phyloP scores from a whole-genome alignment of 2,329 filamentous ascomycete species.

The Penicillium sumatraense region DNA sequence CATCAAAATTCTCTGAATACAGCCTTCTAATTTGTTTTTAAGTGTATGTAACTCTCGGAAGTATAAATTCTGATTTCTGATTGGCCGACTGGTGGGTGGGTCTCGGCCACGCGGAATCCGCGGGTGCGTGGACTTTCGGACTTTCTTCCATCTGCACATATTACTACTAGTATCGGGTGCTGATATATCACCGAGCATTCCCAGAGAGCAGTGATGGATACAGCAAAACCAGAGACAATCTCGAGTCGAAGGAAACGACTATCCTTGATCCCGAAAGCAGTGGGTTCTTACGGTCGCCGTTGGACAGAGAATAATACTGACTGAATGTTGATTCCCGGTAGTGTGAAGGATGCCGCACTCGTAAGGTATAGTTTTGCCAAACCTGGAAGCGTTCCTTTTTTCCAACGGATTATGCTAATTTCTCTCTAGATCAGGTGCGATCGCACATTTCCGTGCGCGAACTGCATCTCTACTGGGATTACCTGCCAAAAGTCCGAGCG shows the following conservation, averaged over 20 bases:
- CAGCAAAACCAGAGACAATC: constrained; percentile 15
- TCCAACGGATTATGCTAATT: neutral
- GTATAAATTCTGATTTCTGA: no score
- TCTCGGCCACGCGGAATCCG: neutral
- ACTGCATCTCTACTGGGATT: constrained; percentile 19
- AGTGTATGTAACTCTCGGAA: no score
- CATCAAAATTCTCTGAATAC: no score
- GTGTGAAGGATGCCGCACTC: constrained; percentile 27
- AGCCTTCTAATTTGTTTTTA: no score
- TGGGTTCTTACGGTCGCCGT: constrained; percentile 2
- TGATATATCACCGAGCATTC: neutral
- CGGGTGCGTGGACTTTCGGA: neutral
- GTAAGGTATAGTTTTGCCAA: constrained; percentile 18
- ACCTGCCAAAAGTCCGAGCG: constrained; percentile 14
- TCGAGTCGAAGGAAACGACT: constrained; percentile 17
- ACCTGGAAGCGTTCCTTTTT: neutral
- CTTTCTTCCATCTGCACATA: neutral
- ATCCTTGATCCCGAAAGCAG: constrained; percentile 23
- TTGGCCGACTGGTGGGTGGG: no score
- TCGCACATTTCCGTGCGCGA: constrained; percentile 20
- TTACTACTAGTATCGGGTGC: neutral
- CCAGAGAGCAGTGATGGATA: neutral
- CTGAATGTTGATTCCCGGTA: neutral
- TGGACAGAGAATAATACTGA: neutral
- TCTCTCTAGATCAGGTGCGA: constrained; percentile 22